Base-by-base conservation (phyloP, 768 basidiomycete species). In the Macrolepiota albuminosa region DNA sequence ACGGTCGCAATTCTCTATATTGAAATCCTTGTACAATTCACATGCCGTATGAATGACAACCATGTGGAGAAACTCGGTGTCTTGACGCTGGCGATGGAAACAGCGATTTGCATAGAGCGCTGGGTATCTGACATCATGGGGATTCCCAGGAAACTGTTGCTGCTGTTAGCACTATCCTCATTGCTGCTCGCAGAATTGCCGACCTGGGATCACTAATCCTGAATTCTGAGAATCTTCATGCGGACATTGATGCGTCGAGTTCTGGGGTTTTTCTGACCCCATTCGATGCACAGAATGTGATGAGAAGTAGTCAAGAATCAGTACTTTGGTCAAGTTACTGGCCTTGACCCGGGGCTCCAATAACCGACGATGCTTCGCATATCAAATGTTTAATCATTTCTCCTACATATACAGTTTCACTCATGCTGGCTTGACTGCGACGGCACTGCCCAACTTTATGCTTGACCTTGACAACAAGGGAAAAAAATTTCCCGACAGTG, bases 1-100 rank as follows among this genome's bases (percentile, higher is more conserved):
- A 42, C 6, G 6, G 16, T 6, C 16, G 7, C 40, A 18, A 42
- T 42, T 42, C 16, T 16, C 40, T 94, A 93, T 14, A 93, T 91
- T n/a, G n/a, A n/a, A n/a, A 13, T 42, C 13, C 13, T 40, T 14
- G 39, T 40, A 40, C 16, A 40, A 40, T 40, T 40, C 4, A 43
- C n/a, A n/a, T 43, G 42, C 3, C 42, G 18, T n/a, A 10, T 5
- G 42, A 43, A 43, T n/a, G 18, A 21, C n/a, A 6, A 9, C 42
- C 42, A 29, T 26, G 2, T 49, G 10, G 29, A 24, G 16, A 6
- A 34, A 34, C 6, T 34, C 34, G 29, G 6, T 18, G 6, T 16
- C 29, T 31, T 33, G 31, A 18, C 48, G 31, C 31, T 26, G 14
- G 2, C 43, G 9, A 45, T 16, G n/a, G 42, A 16, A 18, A 43